phyloP scores from a whole-genome alignment of 2,329 filamentous ascomycete genomes.

The Trichoderma cornu-damae region DNA sequence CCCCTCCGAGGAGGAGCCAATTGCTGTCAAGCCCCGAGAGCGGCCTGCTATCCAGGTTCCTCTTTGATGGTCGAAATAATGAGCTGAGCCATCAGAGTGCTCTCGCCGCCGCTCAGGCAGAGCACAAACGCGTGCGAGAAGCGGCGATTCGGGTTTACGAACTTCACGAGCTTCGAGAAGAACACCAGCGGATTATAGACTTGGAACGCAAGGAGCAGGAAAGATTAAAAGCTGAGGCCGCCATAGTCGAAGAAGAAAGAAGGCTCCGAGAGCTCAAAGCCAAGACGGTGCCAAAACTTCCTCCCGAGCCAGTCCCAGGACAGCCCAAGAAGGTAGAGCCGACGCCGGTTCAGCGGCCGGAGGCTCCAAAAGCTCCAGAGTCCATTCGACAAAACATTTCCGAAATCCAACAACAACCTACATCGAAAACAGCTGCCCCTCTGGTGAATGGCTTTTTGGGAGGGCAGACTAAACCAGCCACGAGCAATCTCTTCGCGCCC shows the following conservation, averaged over 20 bases:
- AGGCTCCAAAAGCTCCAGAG: slow-evolving; percentile 11
- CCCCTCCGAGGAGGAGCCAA: slow-evolving; percentile 37
- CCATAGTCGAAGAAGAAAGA: slow-evolving; percentile 43
- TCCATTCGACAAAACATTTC: slow-evolving; percentile 21
- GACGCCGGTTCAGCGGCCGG: slow-evolving; percentile 13
- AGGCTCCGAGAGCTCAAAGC: slow-evolving; percentile 44
- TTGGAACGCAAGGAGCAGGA: slow-evolving; percentile 44
- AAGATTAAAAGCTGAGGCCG: slow-evolving; percentile 41
- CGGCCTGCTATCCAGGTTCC: slow-evolving; percentile 53
- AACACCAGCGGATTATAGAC: slow-evolving; percentile 40
- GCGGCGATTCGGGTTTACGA: slow-evolving; percentile 46
- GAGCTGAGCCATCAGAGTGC: slow-evolving; percentile 60
- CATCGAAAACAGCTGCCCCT: slow-evolving; percentile 17
- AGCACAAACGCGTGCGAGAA: slow-evolving; percentile 60
- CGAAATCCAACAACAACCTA: not conserved
- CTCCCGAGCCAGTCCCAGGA: slow-evolving; percentile 34
- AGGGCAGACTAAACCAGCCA: slow-evolving; percentile 24
- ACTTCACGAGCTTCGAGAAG: slow-evolving; percentile 43
- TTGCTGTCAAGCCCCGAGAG: slow-evolving; percentile 40
- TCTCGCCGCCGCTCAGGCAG: slow-evolving; percentile 58
- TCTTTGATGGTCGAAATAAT: slow-evolving; percentile 57
- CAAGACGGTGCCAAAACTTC: slow-evolving; percentile 42
- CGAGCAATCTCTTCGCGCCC: slow-evolving; percentile 23
- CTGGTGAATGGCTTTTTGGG: slow-evolving; percentile 23
- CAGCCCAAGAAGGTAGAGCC: slow-evolving; percentile 23